phyloP scores from a whole-genome alignment of 2,329 filamentous ascomycete species.

The Venturia oleaginea region DNA sequence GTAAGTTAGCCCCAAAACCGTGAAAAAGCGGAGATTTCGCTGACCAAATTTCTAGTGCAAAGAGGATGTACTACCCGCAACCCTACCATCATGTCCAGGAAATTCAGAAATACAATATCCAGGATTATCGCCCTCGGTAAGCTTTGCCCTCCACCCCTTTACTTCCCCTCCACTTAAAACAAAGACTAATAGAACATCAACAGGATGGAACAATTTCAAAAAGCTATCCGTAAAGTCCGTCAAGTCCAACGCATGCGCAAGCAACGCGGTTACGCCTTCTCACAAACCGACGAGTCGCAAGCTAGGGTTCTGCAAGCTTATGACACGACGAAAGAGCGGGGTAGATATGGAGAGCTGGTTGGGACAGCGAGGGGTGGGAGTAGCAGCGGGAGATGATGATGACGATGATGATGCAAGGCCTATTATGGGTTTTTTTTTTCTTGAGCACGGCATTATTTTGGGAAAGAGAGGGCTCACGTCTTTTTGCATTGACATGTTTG shows the following conservation, averaged over 20 bases:
- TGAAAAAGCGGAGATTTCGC: conserved; percentile 13
- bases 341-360: conserved; percentile 86
- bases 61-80: conserved; percentile 94
- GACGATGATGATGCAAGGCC: not conserved
- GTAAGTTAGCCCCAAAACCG: conserved; percentile 24
- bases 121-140: conserved; percentile 93
- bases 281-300: conserved; percentile 92
- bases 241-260: conserved; percentile 99
- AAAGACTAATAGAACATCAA: not conserved
- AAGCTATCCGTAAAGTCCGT: conserved; percentile 94
- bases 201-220: conserved; percentile 99
- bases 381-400: not conserved
- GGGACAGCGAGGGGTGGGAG: not conserved
- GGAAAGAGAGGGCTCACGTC: not conserved
- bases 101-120: conserved; percentile 99
- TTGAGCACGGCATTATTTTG: not conserved
- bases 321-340: conserved; percentile 87
- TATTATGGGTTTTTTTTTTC: not conserved
- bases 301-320: conserved; percentile 93
- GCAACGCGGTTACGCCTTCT: conserved; percentile 96
- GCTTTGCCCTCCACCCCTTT: conserved; percentile 17
- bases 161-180: too few relatives aligned
- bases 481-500: conserved; percentile 3
- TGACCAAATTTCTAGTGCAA: conserved; percentile 40
- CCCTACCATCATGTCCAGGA: conserved; percentile 98